Evolutionary conservation across 2,329 filamentous ascomycete genomes (phyloP).

Genomic region (Pestalotiopsis sp.): DNA sequence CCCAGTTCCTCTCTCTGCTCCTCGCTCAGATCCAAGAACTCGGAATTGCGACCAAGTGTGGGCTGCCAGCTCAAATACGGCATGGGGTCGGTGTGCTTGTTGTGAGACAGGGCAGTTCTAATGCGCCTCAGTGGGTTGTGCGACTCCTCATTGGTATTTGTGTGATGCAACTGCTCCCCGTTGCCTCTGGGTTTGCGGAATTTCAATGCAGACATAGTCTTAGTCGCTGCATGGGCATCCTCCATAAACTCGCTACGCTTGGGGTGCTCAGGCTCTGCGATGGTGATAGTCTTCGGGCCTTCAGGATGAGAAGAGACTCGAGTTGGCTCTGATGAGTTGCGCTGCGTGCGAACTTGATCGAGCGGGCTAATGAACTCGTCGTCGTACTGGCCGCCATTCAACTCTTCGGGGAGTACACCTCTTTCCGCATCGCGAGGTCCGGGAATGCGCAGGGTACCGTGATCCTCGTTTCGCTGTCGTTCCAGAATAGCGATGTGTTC

Average conservation of each 20-base stretch:
- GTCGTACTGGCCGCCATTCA: conserved; percentile 38
- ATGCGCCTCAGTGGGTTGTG: conserved; percentile 54
- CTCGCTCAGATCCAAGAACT: conserved; percentile 84
- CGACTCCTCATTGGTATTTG: conserved; percentile 27
- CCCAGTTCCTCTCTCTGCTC: conserved; percentile 94
- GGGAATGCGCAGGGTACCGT: conserved; percentile 82
- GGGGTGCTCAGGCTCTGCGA: conserved; percentile 61
- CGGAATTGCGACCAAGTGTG: conserved; percentile 90
- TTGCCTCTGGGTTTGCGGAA: conserved; percentile 45
- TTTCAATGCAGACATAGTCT: conserved; percentile 43
- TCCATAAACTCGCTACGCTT: conserved; percentile 40
- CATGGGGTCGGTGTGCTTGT: conserved; percentile 59
- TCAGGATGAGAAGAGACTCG: conserved; percentile 30
- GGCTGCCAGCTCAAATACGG: conserved; percentile 95
- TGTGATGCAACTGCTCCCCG: conserved; percentile 42
- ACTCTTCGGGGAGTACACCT: conserved; percentile 69
- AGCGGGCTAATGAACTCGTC: conserved; percentile 29
- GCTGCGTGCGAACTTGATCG: conserved; percentile 29
- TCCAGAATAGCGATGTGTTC: conserved; percentile 89
- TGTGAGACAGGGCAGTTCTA: conserved; percentile 56
- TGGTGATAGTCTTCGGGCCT: conserved; percentile 63
- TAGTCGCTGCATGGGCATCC: conserved; percentile 43
- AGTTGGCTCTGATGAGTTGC: conserved; percentile 14
- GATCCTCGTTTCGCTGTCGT: conserved; percentile 75
- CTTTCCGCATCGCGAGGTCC: conserved; percentile 89